A percentile compares a stretch with the other conserved stretches of the same genome.
phyloP scores from a whole-genome alignment of 2,329 filamentous ascomycete genomes.

The Calonectria crousiana region DNA sequence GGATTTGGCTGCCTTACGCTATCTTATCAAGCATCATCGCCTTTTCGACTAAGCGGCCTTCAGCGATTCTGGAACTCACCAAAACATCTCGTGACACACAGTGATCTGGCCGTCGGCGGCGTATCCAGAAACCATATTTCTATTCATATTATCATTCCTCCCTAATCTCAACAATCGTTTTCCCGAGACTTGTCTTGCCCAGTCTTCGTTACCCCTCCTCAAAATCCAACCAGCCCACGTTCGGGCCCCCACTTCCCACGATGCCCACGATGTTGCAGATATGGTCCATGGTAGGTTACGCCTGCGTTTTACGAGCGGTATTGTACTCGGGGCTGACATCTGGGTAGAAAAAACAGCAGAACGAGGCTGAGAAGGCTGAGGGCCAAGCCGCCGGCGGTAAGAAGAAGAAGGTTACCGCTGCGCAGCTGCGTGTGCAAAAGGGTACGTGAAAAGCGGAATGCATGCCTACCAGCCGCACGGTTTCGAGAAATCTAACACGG shows the following conservation, averaged over 20 bases:
- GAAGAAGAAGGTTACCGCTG: conserved; percentile 99
- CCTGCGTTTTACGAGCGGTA: not conserved
- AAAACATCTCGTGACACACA: conserved; percentile 25
- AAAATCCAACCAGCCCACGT: conserved; percentile 36
- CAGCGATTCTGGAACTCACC: conserved; percentile 30
- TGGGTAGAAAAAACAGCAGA: conserved; percentile 91
- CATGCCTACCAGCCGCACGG: not conserved
- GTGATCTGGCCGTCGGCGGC: not conserved
- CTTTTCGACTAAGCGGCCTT: conserved; percentile 39
- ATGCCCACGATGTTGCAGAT: conserved; percentile 98
- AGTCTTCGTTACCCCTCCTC: conserved; percentile 12
- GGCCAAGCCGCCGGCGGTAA: conserved; percentile 77
- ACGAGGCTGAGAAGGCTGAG: conserved; percentile 89
- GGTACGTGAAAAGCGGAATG: conserved; percentile 64
- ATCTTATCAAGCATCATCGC: conserved; percentile 48
- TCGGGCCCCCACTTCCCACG: conserved; percentile 54
- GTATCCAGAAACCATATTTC: not conserved
- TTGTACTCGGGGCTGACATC: conserved; percentile 32
- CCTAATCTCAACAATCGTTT: not conserved
- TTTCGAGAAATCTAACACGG: conserved; percentile 23
- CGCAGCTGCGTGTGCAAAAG: conserved; percentile 95
- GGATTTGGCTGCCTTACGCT: conserved; percentile 42
- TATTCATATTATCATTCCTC: not conserved
- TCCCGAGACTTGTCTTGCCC: not conserved
- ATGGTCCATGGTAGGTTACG: conserved; percentile 92